Conservation (phyloP, 305 asterid species). For the Fraxinus angustifolia region DNA sequence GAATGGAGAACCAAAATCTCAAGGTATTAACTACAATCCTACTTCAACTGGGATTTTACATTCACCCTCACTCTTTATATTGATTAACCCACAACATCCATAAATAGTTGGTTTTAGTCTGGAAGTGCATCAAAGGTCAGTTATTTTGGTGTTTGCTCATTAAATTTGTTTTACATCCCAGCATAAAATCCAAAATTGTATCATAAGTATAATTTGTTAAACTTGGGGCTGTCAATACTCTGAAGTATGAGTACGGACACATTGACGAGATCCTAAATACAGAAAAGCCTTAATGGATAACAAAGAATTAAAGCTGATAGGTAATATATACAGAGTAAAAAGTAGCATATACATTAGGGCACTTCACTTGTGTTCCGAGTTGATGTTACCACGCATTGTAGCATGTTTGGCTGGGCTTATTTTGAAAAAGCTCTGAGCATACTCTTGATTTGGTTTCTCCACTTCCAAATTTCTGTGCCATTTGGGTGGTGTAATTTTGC, state of each 20-base stretch:
- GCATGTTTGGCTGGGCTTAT: not conserved
- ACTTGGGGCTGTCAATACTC: not conserved
- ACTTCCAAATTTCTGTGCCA: not conserved
- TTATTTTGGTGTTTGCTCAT: not conserved
- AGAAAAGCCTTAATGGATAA: not conserved
- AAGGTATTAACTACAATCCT: slow-evolving; percentile 48
- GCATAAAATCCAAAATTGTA: not conserved
- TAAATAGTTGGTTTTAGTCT: not conserved
- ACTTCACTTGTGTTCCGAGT: not conserved
- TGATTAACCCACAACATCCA: not conserved
- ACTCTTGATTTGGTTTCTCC: not conserved
- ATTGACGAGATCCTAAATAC: not conserved
- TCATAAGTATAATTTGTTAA: slow-evolving; percentile 4
- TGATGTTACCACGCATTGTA: not conserved
- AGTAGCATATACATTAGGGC: not conserved
- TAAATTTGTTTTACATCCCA: slow-evolving; percentile 10
- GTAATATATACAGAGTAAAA: not conserved
- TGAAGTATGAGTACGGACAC: not conserved
- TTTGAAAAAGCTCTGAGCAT: not conserved
- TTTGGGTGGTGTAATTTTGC: not conserved
- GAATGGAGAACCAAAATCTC: slow-evolving; percentile 82
- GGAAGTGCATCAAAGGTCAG: slow-evolving; percentile 1
- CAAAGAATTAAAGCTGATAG: not conserved
- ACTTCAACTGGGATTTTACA: not conserved
- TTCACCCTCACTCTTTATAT: not conserved